Conservation (phyloP, 2,329 filamentous ascomycete species). For the Penicillium corylophilum region DNA sequence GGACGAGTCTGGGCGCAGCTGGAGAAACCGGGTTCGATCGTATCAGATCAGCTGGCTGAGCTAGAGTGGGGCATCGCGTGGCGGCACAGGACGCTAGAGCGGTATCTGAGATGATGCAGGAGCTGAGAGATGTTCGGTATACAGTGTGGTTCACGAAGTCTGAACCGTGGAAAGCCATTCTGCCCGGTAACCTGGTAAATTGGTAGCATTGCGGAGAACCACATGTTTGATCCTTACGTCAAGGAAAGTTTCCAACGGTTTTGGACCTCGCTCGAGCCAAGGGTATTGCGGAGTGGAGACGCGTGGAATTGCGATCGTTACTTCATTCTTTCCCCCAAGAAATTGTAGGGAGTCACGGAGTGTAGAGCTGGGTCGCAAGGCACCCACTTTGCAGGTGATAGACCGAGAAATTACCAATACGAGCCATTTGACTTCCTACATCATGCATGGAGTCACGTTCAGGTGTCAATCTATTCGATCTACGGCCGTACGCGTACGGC, state of each 20-base stretch:
- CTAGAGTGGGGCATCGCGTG: background rate
- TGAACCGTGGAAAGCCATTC: too few relatives aligned
- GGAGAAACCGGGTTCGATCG: background rate
- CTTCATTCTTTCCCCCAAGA: background rate
- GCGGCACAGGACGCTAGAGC: background rate
- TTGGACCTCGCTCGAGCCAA: background rate
- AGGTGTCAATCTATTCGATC: background rate
- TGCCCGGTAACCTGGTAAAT: too few relatives aligned
- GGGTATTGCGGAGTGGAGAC: background rate
- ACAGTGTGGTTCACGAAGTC: background rate
- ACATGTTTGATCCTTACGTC: background rate
- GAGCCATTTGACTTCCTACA: background rate
- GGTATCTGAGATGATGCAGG: background rate
- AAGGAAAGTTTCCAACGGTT: background rate
- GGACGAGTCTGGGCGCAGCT: background rate
- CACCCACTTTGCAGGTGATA: background rate
- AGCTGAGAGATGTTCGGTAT: too few relatives aligned
- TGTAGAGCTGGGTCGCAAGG: background rate
- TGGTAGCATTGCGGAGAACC: too few relatives aligned
- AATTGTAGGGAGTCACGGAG: background rate
- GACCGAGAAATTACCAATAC: background rate
- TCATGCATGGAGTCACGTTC: background rate
- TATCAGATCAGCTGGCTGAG: background rate
- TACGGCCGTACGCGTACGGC: too few relatives aligned
- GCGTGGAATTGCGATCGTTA: constrained; percentile 1